phyloP scores from a whole-genome alignment of 2,329 filamentous ascomycete species.

The Fusarium anthophilum region DNA sequence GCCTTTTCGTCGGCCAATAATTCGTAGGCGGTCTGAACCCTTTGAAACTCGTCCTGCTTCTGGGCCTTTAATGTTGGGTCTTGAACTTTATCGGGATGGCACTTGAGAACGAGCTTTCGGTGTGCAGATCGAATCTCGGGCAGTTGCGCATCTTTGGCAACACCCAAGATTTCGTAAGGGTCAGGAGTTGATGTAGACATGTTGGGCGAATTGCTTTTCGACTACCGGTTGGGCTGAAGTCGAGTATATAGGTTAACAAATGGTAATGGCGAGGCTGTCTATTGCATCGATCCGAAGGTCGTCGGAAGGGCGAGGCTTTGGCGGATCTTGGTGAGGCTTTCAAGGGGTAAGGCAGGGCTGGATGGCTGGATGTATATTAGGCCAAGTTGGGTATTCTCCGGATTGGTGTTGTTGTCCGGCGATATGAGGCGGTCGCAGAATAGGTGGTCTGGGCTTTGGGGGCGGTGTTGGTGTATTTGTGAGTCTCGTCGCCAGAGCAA shows the following conservation, averaged over 20 bases:
- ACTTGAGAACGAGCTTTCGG: slow-evolving; percentile 86
- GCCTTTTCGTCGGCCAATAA: slow-evolving; percentile 81
- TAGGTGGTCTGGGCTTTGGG: slow-evolving; percentile 41
- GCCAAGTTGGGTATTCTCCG: slow-evolving; percentile 30
- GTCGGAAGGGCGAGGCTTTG: slow-evolving; percentile 36
- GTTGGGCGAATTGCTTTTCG: slow-evolving; percentile 31
- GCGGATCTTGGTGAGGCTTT: slow-evolving; percentile 36
- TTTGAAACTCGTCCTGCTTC: slow-evolving; percentile 90
- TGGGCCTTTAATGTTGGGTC: slow-evolving; percentile 78
- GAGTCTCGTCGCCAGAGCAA: slow-evolving; percentile 41
- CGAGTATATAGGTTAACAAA: slow-evolving; percentile 26
- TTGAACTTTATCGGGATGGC: slow-evolving; percentile 91
- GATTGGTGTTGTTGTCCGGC: slow-evolving; percentile 31
- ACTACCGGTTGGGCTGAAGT: slow-evolving; percentile 18
- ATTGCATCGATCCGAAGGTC: slow-evolving; percentile 41
- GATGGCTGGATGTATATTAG: slow-evolving; percentile 37
- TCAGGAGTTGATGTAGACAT: slow-evolving; percentile 70
- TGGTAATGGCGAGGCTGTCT: slow-evolving; percentile 23
- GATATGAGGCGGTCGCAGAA: slow-evolving; percentile 21
- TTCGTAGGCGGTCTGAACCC: slow-evolving; percentile 93
- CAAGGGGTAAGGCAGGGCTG: slow-evolving; percentile 31
- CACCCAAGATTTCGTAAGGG: slow-evolving; percentile 81
- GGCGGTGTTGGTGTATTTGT: slow-evolving; percentile 39
- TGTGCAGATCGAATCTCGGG: slow-evolving; percentile 81
- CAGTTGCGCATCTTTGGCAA: slow-evolving; percentile 75